Base-by-base conservation (phyloP, 2,329 filamentous ascomycete genomes). In the Nemania abortiva region DNA sequence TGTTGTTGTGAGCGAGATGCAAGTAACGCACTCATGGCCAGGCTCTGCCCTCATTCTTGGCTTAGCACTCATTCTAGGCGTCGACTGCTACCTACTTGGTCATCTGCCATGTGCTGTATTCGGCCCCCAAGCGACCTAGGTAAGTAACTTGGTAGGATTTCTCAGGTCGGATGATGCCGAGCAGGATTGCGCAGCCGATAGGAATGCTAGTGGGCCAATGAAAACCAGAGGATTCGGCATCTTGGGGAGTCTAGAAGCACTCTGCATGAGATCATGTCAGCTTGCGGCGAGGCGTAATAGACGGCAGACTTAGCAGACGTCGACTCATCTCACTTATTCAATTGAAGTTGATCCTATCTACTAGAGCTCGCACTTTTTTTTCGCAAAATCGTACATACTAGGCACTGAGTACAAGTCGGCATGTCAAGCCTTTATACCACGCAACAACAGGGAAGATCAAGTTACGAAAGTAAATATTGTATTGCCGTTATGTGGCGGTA, bases 81-180 rank as follows among this genome's bases (percentile, higher is more conserved):
- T 50, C 42, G 27, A 20, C 52, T 47, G 22, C 55, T 9, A 47
- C 42, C 13, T 34, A 31, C 18, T 22, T 45, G 1, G 54, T 20
- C 15, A n/a, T 29, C 11, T 49, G 15, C 20, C 34, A 15, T 49
- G 27, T 20, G 24, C 10, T 24, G 49, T 52, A 27, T 29, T 13
- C 49, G 34, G 27, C n/a, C 20, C 11, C 15, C 4, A 47, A 15
- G 13, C 15, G 42, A 47, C 42, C 15, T 47, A 47, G 15, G 18
- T 3, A 42, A 3, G 37, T 15, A 42, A 13, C 3, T 15, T 10
- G 22, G 15, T 13, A 53, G 39, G 31, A 56, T 45, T 60, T 27
- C 42, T 42, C 13, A 20, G 31, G 20, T 53, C 62, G 52, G 66
- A 39, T 62, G 52, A 37, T 68, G 7, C 66, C 62, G 66, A 65